Percentiles rank a stretch among this genome's conserved stretches.
phyloP scores from a whole-genome alignment of 2,329 filamentous ascomycete species.

The Pyrenochaeta sp. region DNA sequence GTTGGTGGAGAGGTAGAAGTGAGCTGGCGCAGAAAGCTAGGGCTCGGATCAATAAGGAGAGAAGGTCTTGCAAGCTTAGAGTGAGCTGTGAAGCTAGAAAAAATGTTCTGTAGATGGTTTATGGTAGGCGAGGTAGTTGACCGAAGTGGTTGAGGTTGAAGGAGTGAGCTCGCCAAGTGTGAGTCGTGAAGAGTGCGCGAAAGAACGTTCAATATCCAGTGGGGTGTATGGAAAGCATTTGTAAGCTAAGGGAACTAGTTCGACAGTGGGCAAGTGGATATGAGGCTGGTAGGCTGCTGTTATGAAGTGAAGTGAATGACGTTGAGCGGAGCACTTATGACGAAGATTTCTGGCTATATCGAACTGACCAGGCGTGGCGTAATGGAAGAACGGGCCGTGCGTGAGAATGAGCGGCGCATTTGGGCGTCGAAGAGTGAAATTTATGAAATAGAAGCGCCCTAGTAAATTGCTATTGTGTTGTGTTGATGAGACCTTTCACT shows the following conservation, averaged over 20 bases:
- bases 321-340: background rate
- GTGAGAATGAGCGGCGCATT: background rate
- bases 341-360: background rate
- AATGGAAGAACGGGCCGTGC: background rate
- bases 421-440: background rate
- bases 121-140: background rate
- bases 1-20: background rate
- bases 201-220: background rate
- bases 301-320: background rate
- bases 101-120: background rate
- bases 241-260: background rate
- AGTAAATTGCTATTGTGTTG: background rate
- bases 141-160: background rate
- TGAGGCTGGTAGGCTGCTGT: background rate
- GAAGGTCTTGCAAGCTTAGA: background rate
- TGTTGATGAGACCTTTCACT: background rate
- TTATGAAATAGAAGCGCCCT: background rate
- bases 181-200: background rate
- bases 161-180: background rate
- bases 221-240: background rate
- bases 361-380: background rate
- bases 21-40: background rate
- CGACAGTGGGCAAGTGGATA: background rate
- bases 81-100: background rate
- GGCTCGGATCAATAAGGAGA: background rate